phyloP scores from a whole-genome alignment of 805 yeast genomes.

The Candida silvatica region DNA sequence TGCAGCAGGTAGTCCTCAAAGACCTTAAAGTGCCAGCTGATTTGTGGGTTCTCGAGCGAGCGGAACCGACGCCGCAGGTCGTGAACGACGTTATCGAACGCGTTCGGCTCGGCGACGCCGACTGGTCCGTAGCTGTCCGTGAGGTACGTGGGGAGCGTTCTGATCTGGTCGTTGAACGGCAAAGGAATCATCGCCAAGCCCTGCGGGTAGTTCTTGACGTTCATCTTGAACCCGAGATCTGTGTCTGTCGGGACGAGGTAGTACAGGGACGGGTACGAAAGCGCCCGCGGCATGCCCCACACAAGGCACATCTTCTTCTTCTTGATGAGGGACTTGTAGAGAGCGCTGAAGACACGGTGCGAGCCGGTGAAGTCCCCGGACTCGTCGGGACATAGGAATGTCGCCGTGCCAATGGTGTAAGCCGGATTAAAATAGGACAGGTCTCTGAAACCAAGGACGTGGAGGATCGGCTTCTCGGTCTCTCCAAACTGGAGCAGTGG shows the following conservation, averaged over 20 bases:
- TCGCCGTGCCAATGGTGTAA: conserved; percentile 45
- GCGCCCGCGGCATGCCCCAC: conserved; percentile 57
- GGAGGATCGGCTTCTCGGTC: conserved; percentile 39
- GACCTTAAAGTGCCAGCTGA: conserved; percentile 58
- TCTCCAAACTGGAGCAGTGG: conserved; percentile 26
- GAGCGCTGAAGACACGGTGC: conserved; percentile 52
- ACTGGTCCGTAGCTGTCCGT: conserved; percentile 4
- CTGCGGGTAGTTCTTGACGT: conserved; percentile 36
- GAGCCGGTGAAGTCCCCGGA: conserved; percentile 55
- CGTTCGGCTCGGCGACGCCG: conserved; percentile 9
- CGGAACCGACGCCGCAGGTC: conserved; percentile 25
- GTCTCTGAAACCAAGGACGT: conserved; percentile 60
- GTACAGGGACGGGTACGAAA: conserved; percentile 47
- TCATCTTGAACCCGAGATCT: conserved; percentile 9
- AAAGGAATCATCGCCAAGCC: conserved; percentile 64
- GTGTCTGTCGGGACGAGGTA: conserved; percentile 48
- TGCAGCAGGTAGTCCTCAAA: conserved; percentile 62
- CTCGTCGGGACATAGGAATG: conserved; percentile 59
- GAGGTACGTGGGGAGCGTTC: conserved; percentile 46
- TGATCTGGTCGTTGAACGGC: conserved; percentile 71
- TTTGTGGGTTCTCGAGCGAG: conserved; percentile 43
- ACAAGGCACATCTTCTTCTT: conserved; percentile 53
- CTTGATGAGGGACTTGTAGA: conserved; percentile 51
- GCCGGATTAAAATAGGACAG: conserved; percentile 35
- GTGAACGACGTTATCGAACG: conserved; percentile 16